phyloP scores from a whole-genome alignment of 1,139 yeast species.

The Taiozyma onychis region DNA sequence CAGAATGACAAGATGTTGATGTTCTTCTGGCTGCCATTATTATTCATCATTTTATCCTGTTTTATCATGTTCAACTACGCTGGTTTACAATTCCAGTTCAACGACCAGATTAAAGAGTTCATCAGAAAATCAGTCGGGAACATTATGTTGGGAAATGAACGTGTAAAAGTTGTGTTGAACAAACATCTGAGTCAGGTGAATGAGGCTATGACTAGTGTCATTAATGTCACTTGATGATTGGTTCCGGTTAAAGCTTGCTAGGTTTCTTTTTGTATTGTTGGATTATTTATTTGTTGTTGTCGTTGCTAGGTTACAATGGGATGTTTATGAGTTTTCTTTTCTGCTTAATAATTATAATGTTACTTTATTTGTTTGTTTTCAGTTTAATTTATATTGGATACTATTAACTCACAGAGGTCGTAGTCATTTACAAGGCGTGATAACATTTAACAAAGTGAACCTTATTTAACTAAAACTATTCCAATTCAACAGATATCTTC shows the following conservation, averaged over 20 bases:
- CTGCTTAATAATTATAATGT: background rate
- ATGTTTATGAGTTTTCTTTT: background rate
- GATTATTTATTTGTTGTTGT: background rate
- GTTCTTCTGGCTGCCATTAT: slow-evolving; percentile 82
- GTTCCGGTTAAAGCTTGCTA: slow-evolving; percentile 1
- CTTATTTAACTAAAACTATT: slow-evolving; percentile 18
- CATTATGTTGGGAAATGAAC: slow-evolving; percentile 62
- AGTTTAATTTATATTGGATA: background rate
- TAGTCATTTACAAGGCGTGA: background rate
- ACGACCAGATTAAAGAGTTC: slow-evolving; percentile 36
- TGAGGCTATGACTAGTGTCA: slow-evolving; percentile 29
- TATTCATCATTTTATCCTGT: slow-evolving; percentile 46
- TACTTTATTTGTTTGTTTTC: background rate
- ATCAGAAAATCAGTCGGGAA: slow-evolving; percentile 53
- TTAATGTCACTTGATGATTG: slow-evolving; percentile 9
- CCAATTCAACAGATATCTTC: slow-evolving; percentile 52
- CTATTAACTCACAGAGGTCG: background rate
- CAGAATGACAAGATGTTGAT: slow-evolving; percentile 81
- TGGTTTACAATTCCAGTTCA: slow-evolving; percentile 34
- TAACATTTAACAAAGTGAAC: background rate
- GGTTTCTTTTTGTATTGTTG: background rate
- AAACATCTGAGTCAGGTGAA: slow-evolving; percentile 30
- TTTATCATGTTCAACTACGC: slow-evolving; percentile 44
- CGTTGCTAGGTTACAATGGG: background rate
- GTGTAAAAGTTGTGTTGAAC: slow-evolving; percentile 53